phyloP scores from a whole-genome alignment of 2,329 filamentous ascomycete species.

The Alternaria ventricosa region DNA sequence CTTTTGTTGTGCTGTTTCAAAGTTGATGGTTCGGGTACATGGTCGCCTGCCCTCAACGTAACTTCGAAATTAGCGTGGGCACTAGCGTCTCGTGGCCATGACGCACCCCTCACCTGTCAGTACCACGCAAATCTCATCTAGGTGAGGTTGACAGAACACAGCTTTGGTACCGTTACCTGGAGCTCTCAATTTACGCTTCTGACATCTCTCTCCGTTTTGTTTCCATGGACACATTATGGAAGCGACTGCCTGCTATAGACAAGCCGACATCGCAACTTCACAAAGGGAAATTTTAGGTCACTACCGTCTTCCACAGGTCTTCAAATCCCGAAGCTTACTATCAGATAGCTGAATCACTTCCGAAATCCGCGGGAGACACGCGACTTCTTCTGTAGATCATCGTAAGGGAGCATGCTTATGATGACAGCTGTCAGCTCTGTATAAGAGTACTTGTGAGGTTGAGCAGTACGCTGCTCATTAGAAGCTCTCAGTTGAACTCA shows the following conservation, averaged over 20 bases:
- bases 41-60: conserved; percentile 19
- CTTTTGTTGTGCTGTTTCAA: conserved; percentile 16
- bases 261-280: background rate
- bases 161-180: background rate
- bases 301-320: background rate
- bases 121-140: background rate
- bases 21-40: conserved; percentile 14
- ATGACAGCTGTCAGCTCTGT: background rate
- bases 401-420: background rate
- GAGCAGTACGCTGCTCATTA: background rate
- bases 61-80: conserved; percentile 18
- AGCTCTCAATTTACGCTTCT: background rate
- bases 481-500: background rate
- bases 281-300: background rate
- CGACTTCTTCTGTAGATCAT: background rate
- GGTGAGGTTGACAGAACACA: background rate
- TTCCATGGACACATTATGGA: background rate
- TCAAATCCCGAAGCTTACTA: background rate
- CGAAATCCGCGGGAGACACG: too few species aligned
- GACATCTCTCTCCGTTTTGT: background rate
- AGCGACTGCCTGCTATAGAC: background rate
- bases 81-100: conserved; percentile 19
- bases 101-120: conserved; percentile 2
- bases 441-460: background rate
- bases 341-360: background rate